A percentile compares a stretch with the other conserved stretches of the same genome.
Evolutionary conservation across 1,139 yeast genomes (phyloP).

Genomic region (Kodamaea plutei): DNA sequence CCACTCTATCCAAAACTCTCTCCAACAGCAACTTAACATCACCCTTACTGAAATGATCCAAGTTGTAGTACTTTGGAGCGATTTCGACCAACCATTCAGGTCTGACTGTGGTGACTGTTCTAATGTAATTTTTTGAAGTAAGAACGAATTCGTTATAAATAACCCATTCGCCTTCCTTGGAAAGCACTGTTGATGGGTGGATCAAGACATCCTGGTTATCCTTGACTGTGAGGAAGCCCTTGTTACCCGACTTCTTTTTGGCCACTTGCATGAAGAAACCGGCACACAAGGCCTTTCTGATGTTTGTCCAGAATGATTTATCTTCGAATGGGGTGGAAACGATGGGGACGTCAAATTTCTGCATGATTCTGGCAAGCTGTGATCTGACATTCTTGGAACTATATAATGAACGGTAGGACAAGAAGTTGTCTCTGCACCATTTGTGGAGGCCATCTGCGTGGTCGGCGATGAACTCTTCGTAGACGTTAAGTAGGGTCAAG

Average conservation of each 20-base stretch:
- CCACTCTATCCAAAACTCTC: conserved; percentile 36
- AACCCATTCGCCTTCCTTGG: conserved; percentile 87
- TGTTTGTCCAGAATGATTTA: conserved; percentile 60
- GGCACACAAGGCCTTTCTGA: conserved; percentile 81
- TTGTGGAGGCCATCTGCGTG: conserved; percentile 53
- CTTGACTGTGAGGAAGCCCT: conserved; percentile 80
- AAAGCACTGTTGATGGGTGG: conserved; percentile 89
- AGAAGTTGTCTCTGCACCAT: conserved; percentile 92
- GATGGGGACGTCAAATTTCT: conserved; percentile 68
- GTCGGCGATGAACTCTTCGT: conserved; percentile 73
- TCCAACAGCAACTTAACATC: conserved; percentile 80
- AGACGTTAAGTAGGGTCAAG: conserved; percentile 83
- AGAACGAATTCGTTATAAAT: conserved; percentile 92
- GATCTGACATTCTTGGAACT: conserved; percentile 82
- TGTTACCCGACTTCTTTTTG: conserved; percentile 68
- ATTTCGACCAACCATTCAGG: conserved; percentile 86
- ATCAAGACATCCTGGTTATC: conserved; percentile 94
- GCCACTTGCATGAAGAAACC: conserved; percentile 99
- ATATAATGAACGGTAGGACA: conserved; percentile 76
- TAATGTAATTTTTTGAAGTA: conserved; percentile 86
- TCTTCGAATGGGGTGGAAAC: conserved; percentile 68
- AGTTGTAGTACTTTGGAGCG: conserved; percentile 81
- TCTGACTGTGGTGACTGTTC: conserved; percentile 88
- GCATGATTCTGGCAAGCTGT: conserved; percentile 83
- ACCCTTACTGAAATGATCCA: conserved; percentile 73